Conservation (phyloP, 257 asterid species). For the Nyctanthes arbortristis region DNA sequence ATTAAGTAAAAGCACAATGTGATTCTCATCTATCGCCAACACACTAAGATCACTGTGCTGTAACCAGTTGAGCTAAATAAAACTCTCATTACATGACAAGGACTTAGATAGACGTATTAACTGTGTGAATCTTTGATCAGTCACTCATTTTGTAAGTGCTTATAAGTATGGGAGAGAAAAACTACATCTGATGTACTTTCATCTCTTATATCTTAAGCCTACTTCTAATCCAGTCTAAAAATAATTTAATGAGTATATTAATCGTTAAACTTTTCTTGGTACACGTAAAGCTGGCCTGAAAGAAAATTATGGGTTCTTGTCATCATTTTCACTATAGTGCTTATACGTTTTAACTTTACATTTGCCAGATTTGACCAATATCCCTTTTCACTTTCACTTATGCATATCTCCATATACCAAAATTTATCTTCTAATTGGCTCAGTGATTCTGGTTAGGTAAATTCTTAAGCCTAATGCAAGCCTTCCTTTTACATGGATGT, state of each 20-base stretch:
- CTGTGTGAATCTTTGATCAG: neutral
- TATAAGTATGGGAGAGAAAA: no score
- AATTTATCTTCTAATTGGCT: conserved; percentile 1
- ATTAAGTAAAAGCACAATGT: neutral
- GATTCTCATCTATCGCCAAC: neutral
- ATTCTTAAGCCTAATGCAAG: neutral
- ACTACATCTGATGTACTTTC: no score
- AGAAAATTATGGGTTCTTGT: neutral
- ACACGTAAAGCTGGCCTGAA: neutral
- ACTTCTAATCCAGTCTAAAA: no score
- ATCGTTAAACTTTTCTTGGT: neutral
- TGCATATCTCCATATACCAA: neutral
- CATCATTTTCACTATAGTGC: conserved; percentile 2
- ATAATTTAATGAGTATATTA: no score
- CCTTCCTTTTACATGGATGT: neutral
- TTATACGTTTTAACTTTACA: neutral
- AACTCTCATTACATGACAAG: neutral
- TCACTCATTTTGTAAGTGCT: no score
- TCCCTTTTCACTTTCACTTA: neutral
- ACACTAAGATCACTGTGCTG: neutral
- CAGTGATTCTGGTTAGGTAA: neutral
- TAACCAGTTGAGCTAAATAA: neutral
- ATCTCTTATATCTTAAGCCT: no score
- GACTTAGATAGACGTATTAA: neutral
- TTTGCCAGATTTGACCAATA: neutral